These are phyloP conservation scores for Euphorbia peplus DNA, from an alignment of 345 rosid species.

Conservation along the genomic window DNA sequence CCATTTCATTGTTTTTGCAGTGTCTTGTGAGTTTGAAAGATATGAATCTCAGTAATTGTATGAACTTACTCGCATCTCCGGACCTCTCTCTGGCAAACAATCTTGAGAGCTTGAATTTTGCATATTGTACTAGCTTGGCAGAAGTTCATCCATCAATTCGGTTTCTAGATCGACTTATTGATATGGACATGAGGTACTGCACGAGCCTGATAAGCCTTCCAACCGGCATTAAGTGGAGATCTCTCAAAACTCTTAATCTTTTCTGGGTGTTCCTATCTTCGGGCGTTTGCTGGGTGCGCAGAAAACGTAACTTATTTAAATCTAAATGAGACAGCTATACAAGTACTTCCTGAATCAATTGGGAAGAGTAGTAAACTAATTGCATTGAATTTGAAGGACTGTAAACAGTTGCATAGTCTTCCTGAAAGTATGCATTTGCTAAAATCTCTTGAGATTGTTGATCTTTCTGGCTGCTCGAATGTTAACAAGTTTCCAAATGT, in stretches of 20 bases:
- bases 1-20: neutral
- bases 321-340: neutral
- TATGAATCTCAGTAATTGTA: neutral
- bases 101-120: slow-evolving; percentile 1
- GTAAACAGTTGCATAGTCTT: slow-evolving; percentile 3
- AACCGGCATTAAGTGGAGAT: neutral
- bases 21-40: slow-evolving; percentile 3
- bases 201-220: neutral
- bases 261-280: slow-evolving; percentile 9
- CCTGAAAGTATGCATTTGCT: neutral
- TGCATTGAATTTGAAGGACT: slow-evolving; percentile 5
- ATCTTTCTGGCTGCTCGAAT: slow-evolving; percentile 6
- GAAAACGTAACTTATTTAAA: slow-evolving; percentile 2
- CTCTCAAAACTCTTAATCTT: slow-evolving; percentile 16
- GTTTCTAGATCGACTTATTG: neutral
- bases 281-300: neutral
- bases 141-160: neutral
- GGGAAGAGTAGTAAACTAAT: neutral
- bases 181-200: neutral
- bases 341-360: slow-evolving; percentile 13
- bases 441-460: neutral
- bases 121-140: neutral
- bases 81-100: slow-evolving; percentile 9
- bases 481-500: neutral
- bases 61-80: neutral